Evolutionary conservation across 768 basidiomycete species (phyloP), one percentile per base, ranked within the genome.

Genomic region (Xerocomellus chrysenteron): DNA sequence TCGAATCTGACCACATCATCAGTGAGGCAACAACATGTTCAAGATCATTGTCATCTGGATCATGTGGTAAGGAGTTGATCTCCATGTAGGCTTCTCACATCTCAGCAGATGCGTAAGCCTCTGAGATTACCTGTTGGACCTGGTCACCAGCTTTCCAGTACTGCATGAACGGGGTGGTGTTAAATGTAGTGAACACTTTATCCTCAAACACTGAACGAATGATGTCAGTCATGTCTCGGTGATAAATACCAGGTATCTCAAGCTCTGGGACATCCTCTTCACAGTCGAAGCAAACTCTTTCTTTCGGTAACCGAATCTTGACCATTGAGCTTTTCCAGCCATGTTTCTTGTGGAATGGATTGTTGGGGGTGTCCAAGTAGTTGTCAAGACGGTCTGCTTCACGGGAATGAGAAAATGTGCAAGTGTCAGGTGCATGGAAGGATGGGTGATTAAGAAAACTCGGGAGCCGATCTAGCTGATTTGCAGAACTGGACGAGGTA

Each of bases 401-500:
- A 39, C 9, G 7, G 17, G 37, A 3, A 39, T 39, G 37, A n/a
- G 37, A 39, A 9, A 39, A 39, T 6, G 17, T 17, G 37, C 9
- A 13, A 39, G 37, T 39, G 9, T 39, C 60, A 8, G 56, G 32
- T 0, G 19, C 4, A 9, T 63, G 50, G 52, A 73, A 73, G 19
- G 65, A 59, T 5, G 51, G 40, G 21, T 62, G 53, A 2, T 48
- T 42, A 13, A 73, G 28, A 8, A 71, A 71, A 0, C 68, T 54
- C 0, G 71, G 63, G 0, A 77, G 57, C 1, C 59, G 55, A 21
- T 74, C 47, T 0, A 72, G 43, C 32, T 39, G 14, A 39, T 16
- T 17, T 39, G 37, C 37, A 39, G 37, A 39, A n/a, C 37, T 7
- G n/a, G 8, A 39, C 17, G 13, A 35, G 35, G 35, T 39, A 39